Percentiles rank a stretch among this genome's conserved stretches.
phyloP scores from a whole-genome alignment of 768 basidiomycete species.

The Mycena haematopus region DNA sequence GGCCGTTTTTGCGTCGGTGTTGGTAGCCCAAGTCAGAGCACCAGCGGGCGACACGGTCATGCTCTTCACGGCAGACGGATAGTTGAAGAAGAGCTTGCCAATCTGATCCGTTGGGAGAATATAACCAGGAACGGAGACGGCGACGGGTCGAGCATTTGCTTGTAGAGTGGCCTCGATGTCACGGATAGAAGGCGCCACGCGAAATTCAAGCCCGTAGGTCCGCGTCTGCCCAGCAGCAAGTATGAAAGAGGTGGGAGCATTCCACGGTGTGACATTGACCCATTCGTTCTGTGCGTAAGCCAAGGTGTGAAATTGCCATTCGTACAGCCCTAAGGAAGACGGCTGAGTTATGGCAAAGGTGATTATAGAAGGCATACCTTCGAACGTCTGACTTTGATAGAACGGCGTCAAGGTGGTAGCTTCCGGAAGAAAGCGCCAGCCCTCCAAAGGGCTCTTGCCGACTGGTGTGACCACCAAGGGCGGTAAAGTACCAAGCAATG shows the following conservation, averaged over 20 bases:
- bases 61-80: conserved; percentile 46
- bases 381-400: conserved; percentile 67
- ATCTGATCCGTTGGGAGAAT: conserved; percentile 55
- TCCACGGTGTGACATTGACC: conserved; percentile 59
- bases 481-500: conserved; percentile 59
- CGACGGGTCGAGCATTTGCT: conserved; percentile 51
- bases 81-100: conserved; percentile 59
- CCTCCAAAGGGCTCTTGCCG: conserved; percentile 57
- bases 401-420: conserved; percentile 50
- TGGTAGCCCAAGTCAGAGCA: conserved; percentile 52
- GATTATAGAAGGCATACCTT: conserved; percentile 35
- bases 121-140: conserved; percentile 59
- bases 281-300: conserved; percentile 64
- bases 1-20: conserved; percentile 47
- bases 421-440: conserved; percentile 63
- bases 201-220: conserved; percentile 61
- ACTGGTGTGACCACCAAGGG: conserved; percentile 57
- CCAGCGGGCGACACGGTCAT: conserved; percentile 53
- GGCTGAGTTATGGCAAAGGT: background rate
- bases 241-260: conserved; percentile 53
- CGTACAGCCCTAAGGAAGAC: conserved; percentile 45
- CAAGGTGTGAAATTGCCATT: conserved; percentile 65
- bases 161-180: conserved; percentile 53
- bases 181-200: conserved; percentile 55
- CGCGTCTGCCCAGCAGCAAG: conserved; percentile 54